phyloP scores from a whole-genome alignment of 2,329 filamentous ascomycete genomes.

The Colletotrichum tamarilloi region DNA sequence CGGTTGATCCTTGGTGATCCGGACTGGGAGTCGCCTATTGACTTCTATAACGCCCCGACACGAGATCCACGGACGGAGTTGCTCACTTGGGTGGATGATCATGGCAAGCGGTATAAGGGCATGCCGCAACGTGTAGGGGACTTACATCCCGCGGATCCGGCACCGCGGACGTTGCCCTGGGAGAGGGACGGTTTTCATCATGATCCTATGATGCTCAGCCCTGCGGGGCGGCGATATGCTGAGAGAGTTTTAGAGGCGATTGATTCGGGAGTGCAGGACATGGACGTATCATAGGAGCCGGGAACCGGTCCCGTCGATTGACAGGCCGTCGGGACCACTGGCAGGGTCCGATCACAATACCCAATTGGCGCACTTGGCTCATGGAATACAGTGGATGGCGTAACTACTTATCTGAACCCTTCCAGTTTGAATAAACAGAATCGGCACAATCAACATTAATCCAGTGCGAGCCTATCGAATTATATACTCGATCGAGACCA shows the following conservation, averaged over 20 bases:
- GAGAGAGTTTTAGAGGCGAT: constrained; percentile 17
- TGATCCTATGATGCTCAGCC: constrained; percentile 7
- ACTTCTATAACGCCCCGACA: neutral
- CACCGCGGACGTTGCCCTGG: constrained; percentile 7
- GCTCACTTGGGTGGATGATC: constrained; percentile 37
- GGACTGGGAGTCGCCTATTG: constrained; percentile 49
- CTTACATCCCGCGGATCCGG: constrained; percentile 10
- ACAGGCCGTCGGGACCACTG: no score
- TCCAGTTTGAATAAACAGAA: no score
- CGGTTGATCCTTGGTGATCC: constrained; percentile 57
- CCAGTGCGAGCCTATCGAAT: no score
- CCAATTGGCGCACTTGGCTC: neutral
- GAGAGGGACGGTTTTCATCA: neutral
- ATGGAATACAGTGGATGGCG: neutral
- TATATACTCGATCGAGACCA: no score
- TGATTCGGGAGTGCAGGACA: constrained; percentile 22
- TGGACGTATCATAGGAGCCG: constrained; percentile 9
- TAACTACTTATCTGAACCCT: no score
- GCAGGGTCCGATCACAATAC: neutral
- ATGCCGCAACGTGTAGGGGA: constrained; percentile 28
- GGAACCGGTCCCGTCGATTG: no score
- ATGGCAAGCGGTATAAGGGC: constrained; percentile 25
- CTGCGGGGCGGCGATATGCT: constrained; percentile 10
- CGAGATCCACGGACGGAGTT: constrained; percentile 12
- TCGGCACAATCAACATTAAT: no score